phyloP scores from a whole-genome alignment of 208 protist genomes.

The Trypanosoma cruzi region DNA sequence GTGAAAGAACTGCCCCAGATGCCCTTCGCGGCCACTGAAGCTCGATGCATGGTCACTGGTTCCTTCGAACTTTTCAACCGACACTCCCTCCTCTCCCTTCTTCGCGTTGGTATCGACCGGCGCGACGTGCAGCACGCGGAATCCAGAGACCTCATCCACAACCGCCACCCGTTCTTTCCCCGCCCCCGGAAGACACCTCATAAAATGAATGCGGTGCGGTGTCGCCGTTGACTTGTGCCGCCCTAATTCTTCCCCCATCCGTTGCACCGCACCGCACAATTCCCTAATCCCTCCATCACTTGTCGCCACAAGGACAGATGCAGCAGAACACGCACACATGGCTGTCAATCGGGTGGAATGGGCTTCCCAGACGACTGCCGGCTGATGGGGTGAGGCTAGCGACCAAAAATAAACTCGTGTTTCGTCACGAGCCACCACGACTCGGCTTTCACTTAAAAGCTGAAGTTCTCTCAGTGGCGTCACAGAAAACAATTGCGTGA shows the following conservation, averaged over 20 bases:
- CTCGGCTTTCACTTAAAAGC: conserved; percentile 33
- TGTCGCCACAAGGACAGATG: conserved; percentile 54
- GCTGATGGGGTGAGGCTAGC: conserved; percentile 30
- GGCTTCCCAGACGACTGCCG: conserved; percentile 12
- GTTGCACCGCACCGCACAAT: conserved; percentile 24
- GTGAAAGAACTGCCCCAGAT: conserved; percentile 49
- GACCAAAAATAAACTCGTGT: conserved; percentile 68
- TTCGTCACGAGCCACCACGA: conserved; percentile 45
- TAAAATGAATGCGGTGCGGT: conserved; percentile 33
- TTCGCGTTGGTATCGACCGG: background rate
- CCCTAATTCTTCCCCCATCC: conserved; percentile 27
- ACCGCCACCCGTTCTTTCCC: conserved; percentile 46
- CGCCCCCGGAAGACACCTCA: conserved; percentile 38
- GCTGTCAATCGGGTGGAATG: conserved; percentile 37
- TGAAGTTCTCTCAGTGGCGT: conserved; percentile 44
- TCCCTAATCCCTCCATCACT: conserved; percentile 43
- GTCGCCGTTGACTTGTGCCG: conserved; percentile 1
- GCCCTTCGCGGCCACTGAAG: background rate
- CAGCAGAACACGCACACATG: conserved; percentile 46
- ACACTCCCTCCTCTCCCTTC: conserved; percentile 5
- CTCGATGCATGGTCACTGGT: background rate
- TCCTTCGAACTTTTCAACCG: conserved; percentile 30
- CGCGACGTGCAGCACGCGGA: conserved; percentile 54
- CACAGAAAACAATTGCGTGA: conserved; percentile 60
- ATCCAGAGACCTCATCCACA: conserved; percentile 58